Base-by-base conservation (phyloP, 148 eudicot species). In the Suaeda aralocaspica region DNA sequence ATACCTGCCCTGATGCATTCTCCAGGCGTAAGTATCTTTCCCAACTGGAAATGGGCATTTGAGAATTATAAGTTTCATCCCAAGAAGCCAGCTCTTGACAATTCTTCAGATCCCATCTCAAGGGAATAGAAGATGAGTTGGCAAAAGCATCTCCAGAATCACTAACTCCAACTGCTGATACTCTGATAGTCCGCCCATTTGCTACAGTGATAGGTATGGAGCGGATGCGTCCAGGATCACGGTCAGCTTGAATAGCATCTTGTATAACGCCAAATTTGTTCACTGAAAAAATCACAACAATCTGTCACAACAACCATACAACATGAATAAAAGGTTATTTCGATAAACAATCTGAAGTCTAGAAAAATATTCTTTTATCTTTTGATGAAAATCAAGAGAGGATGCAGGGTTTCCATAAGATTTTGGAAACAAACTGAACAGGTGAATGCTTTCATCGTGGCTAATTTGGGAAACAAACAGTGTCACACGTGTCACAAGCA, bases 1-100 rank as follows among this genome's bases (percentile, higher is more conserved):
- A 46, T 85, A 87, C 91, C 85, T 81, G 80, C 82, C 97, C 97
- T 28, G 97, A 82, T 56, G 87, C 76, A 81, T 92, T 86, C 74
- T 81, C 86, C 80, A 92, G 68, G 64, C 72, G 75, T 83, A 92
- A 76, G 74, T 76, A 89, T 82, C 86, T 86, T 72, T 89, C 97
- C 97, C 96, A 92, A 72, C 83, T 79, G 46, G 85, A 85, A 48
- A 65, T 75, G 59, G 82, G 57, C 66, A 79, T 53, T 44, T 59
- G 30, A 53, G 31, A 56, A 78, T 69, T 75, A 71, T 76, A 72
- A 51, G 76, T 48, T 67, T 84, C 84, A 70, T 79, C 91, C 88
- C 87, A 87, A 67, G 68, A 72, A 61, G 91, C 97, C 76, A 89
- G 79, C 29, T 78, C 84, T 69, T 83, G 80, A 57, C 97, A 92